A percentile compares a stretch with the other conserved stretches of the same genome.
Evolutionary conservation across 441 rosid species (phyloP).

Genomic region (Eutrema salsugineum): DNA sequence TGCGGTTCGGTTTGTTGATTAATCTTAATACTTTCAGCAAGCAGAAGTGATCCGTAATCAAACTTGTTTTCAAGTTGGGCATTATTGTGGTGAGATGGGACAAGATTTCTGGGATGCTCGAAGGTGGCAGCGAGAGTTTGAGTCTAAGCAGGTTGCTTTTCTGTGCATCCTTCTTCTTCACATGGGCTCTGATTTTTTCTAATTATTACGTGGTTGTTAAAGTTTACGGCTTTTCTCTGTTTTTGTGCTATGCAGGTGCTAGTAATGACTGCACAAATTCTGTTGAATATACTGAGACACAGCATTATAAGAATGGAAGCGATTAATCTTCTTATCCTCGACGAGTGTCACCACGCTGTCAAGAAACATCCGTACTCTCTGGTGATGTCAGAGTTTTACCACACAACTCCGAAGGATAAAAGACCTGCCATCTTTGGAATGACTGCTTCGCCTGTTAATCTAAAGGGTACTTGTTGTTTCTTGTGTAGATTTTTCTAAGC

Average conservation of each 20-base stretch:
- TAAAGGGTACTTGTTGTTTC: constrained; percentile 63
- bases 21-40: constrained; percentile 58
- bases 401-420: constrained; percentile 84
- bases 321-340: constrained; percentile 88
- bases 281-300: constrained; percentile 94
- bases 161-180: not conserved
- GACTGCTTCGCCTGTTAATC: constrained; percentile 99
- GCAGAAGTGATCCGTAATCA: constrained; percentile 92
- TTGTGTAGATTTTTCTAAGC: not conserved
- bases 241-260: constrained; percentile 52
- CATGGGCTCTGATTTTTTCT: not conserved
- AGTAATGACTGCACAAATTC: constrained; percentile 99
- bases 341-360: constrained; percentile 99
- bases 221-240: not conserved
- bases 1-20: constrained; percentile 14
- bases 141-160: constrained; percentile 76
- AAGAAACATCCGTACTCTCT: constrained; percentile 99
- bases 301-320: constrained; percentile 94
- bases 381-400: constrained; percentile 99
- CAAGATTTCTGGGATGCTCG: constrained; percentile 99
- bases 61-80: constrained; percentile 80
- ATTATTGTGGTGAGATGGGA: constrained; percentile 99
- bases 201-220: not conserved
- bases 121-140: constrained; percentile 98
- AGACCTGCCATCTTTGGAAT: constrained; percentile 98